These are phyloP conservation scores for Cyberlindnera nakhonratchasimensis DNA, from an alignment of 805 yeast genomes.

Conservation along the genomic window DNA sequence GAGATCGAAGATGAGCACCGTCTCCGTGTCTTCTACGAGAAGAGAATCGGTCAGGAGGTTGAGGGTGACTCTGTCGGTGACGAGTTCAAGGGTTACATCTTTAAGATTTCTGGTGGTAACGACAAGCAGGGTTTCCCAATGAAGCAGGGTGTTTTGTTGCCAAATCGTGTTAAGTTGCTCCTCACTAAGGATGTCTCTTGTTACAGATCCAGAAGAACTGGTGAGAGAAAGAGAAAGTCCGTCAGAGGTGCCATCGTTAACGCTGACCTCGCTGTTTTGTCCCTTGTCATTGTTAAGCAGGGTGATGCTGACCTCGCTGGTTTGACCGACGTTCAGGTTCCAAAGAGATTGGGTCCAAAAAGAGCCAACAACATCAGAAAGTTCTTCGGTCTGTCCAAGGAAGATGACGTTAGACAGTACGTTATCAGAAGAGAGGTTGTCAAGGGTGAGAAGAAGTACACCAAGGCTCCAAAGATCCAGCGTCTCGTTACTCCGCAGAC, in stretches of 20 bases:
- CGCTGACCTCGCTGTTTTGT: constrained; percentile 92
- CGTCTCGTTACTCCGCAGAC: constrained; percentile 99
- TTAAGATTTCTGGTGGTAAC: constrained; percentile 99
- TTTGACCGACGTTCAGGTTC: constrained; percentile 88
- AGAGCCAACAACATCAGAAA: constrained; percentile 99
- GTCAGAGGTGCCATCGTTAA: constrained; percentile 99
- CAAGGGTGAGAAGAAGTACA: constrained; percentile 97
- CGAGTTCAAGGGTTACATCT: constrained; percentile 97
- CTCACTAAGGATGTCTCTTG: constrained; percentile 93
- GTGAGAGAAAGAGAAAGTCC: constrained; percentile 99
- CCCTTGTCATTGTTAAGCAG: constrained; percentile 92
- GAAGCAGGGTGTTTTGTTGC: constrained; percentile 99
- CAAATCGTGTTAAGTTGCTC: constrained; percentile 97
- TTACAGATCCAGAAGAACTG: constrained; percentile 99
- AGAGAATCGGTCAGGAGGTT: constrained; percentile 99
- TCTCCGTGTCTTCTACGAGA: constrained; percentile 96
- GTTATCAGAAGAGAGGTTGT: constrained; percentile 97
- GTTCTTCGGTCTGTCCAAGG: constrained; percentile 97
- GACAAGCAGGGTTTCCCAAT: constrained; percentile 99
- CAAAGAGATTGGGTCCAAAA: constrained; percentile 99
- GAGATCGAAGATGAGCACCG: constrained; percentile 99
- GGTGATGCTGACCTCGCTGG: constrained; percentile 97
- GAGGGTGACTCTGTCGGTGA: constrained; percentile 98
- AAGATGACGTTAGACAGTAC: constrained; percentile 60
- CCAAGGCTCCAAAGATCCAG: constrained; percentile 99